phyloP scores from a whole-genome alignment of 163 green algal genomes.

The Chlorella variabilis region DNA sequence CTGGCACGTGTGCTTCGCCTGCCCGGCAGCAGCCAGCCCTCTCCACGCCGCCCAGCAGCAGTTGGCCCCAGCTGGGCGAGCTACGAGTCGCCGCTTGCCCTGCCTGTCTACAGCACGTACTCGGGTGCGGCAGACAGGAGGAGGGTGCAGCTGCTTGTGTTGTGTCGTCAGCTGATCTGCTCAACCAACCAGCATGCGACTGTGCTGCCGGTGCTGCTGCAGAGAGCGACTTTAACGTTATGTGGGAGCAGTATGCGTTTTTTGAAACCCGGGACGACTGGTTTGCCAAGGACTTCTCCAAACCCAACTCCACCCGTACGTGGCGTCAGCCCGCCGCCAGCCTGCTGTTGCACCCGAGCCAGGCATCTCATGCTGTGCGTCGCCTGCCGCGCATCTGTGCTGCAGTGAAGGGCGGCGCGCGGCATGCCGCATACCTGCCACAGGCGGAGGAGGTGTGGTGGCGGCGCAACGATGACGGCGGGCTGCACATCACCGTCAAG shows the following conservation, averaged over 20 bases:
- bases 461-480: background rate
- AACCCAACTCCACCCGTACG: constrained; percentile 50
- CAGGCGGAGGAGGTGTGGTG: constrained; percentile 40
- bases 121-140: background rate
- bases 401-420: constrained; percentile 17
- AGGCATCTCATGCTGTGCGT: no score
- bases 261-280: constrained; percentile 17
- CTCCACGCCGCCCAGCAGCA: background rate
- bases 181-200: no score
- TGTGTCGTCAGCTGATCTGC: no score
- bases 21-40: background rate
- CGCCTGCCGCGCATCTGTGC: no score
- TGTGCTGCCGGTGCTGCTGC: constrained; percentile 11
- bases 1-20: background rate
- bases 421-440: constrained; percentile 23
- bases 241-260: constrained; percentile 49
- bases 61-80: constrained; percentile 28
- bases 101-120: constrained; percentile 52
- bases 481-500: constrained; percentile 21
- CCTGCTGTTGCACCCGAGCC: no score
- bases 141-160: no score
- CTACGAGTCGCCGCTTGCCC: constrained; percentile 25
- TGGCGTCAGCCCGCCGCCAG: no score
- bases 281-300: constrained; percentile 53
- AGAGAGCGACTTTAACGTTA: constrained; percentile 53